Evolutionary conservation across 2,329 filamentous ascomycete genomes (phyloP).

Genomic region (Elsinoe arachidis): DNA sequence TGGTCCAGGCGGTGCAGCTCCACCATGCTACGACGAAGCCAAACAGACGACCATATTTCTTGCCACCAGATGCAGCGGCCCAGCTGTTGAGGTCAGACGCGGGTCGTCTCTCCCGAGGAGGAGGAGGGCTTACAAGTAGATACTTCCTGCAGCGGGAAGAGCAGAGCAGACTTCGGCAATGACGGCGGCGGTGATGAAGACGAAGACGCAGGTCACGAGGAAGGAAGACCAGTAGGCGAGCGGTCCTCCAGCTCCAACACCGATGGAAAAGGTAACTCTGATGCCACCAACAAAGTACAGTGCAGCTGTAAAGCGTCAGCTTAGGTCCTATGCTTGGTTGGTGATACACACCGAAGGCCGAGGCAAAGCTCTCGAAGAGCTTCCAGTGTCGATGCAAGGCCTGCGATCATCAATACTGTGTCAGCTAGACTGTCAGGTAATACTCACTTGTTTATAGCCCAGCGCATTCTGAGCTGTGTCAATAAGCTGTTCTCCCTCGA

Average conservation of each 20-base stretch:
- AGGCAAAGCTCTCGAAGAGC: constrained; percentile 51
- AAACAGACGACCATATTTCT: constrained; percentile 46
- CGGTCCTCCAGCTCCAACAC: constrained; percentile 52
- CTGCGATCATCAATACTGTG: constrained; percentile 28
- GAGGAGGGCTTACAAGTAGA: constrained; percentile 37
- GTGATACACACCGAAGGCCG: constrained; percentile 44
- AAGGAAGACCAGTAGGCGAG: constrained; percentile 56
- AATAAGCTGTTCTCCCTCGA: constrained; percentile 13
- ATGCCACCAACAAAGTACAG: constrained; percentile 54
- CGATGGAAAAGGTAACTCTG: constrained; percentile 52
- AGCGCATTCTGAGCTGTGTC: constrained; percentile 35
- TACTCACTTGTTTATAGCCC: constrained; percentile 47
- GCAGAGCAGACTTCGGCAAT: constrained; percentile 54
- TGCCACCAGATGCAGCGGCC: constrained; percentile 52
- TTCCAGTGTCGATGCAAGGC: constrained; percentile 50
- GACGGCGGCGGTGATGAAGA: constrained; percentile 52
- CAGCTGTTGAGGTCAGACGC: constrained; percentile 27
- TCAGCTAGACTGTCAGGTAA: background rate
- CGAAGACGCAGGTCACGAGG: constrained; percentile 51
- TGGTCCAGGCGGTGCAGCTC: constrained; percentile 56
- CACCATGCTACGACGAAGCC: constrained; percentile 58
- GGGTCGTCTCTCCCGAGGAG: background rate
- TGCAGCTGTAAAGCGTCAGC: constrained; percentile 37
- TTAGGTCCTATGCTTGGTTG: background rate
- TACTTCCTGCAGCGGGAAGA: constrained; percentile 50